Evolutionary conservation across 2,329 filamentous ascomycete genomes (phyloP), one percentile per base, ranked within the genome.

Genomic region (Fusarium clavum): DNA sequence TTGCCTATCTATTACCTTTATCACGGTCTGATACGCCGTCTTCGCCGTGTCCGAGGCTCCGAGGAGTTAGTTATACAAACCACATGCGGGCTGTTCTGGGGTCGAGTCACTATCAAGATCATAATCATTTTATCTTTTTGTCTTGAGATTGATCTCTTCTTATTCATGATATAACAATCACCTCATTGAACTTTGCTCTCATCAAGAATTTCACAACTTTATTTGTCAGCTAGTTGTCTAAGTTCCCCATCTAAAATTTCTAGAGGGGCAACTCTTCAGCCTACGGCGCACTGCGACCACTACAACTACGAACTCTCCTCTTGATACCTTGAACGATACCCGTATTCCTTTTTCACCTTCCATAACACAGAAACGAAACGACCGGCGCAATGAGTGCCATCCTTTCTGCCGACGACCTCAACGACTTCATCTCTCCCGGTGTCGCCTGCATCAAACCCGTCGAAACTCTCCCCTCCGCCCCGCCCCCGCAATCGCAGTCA

Each of bases 371-470:
- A 59, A n/a, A 53, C 58, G 18, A 51, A 45, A 46, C 25, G 43
- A 38, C 64, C 60, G 69, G 73, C 72, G 85, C 79, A 69, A 99
- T 99, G 96, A 97, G 94, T 79, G 96, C 96, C 69, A 99, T 99
- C 77, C 91, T 99, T 76, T 98, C 94, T 60, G 91, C 92, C 77
- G 95, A 99, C 84, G 94, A 98, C 80, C 86, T 99, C 67, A 99
- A 99, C 85, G 96, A 99, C 85, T 99, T 99, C 83, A 99, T 99
- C 79, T 96, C 93, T 61, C 96, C 96, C 16, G 94, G 95, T 68
- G 94, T 99, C 77, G 96, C 96, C 69, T 99, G 96, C 83, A 98
- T 99, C 81, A 98, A 99, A 78, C 96, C 96, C 29, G 87, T 99
- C 78, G 96, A 99, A 81, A 97, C 94, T 4, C 88, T 99, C 16